Base-by-base conservation (phyloP, 1,284 basidiomycete species). In the Sporisorium graminicola region DNA sequence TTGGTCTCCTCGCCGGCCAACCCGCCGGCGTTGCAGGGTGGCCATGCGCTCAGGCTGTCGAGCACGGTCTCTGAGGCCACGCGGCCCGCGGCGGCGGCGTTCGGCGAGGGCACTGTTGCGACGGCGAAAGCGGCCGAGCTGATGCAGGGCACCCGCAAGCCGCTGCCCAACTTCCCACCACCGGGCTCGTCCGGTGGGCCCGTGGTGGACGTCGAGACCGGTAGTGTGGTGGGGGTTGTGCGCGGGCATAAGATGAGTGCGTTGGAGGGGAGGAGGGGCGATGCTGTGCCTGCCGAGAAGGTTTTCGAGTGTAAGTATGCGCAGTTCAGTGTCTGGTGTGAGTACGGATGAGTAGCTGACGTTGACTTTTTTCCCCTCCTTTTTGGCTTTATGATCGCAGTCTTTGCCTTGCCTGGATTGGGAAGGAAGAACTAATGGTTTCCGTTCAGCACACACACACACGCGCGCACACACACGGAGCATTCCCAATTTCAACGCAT, bases 161-260 rank as follows among this genome's bases (percentile, higher is more conserved):
- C 74, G 16, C 56, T 80, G 24, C 71, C 85, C 26, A 73, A 77
- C 26, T 85, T 90, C 7, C 91, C 91, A 10, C 90, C 90, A 0
- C 88, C 89, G 1, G 91, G 92, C 12, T 91, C 91, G 22, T 91
- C 90, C 53, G 92, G 92, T 9, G 91, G 91, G 0, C 91, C 91
- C 0, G 90, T 92, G 59, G 87, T 92, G 3, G 90, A 91, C 65
- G 88, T 89, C 59, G 88, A 90, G 75, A 89, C 87, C 40, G 91
- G 91, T 2, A 89, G 90, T 1, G 91, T 92, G 1, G 88, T 92
- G 2, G 92, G 91, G 0, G 87, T 92, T n/a, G 88, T 91, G 67
- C 86, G 91, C 5, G 91, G 91, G 4, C 88, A 89, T 42, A 88
- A 89, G 80, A 89, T 90, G 88, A 80, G 80, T 50, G 49, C 76